Evolutionary conservation across 805 yeast genomes (phyloP).

Genomic region (Hanseniaspora singularis): DNA sequence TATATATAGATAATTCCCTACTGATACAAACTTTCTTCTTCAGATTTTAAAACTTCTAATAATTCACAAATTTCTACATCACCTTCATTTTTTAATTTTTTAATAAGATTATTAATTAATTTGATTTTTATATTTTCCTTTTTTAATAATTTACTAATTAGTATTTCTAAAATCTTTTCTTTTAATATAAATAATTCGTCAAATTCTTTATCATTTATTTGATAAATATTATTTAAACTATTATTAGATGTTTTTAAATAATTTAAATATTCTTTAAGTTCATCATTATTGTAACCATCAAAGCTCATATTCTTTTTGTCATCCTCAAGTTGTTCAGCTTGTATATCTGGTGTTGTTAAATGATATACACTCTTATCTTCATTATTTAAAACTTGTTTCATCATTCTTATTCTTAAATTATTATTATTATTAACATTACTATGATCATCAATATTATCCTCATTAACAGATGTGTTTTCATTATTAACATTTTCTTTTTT

Average conservation of each 20-base stretch:
- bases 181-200: not conserved
- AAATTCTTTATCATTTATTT: not conserved
- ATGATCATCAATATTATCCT: not conserved
- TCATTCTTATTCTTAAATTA: not conserved
- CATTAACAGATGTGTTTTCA: not conserved
- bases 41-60: too few species aligned
- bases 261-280: not conserved
- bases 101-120: not conserved
- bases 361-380: slow-evolving; percentile 3
- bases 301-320: not conserved
- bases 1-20: too few species aligned
- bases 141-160: not conserved
- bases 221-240: not conserved
- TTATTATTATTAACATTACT: not conserved
- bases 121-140: not conserved
- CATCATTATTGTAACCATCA: not conserved
- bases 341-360: not conserved
- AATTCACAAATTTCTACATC: too few species aligned
- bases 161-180: not conserved
- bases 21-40: too few species aligned
- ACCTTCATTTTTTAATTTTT: not conserved
- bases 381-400: slow-evolving; percentile 6
- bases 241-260: not conserved
- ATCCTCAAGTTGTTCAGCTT: too few species aligned
- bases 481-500: not conserved